These are phyloP conservation scores for Paulownia fortunei DNA, from an alignment of 257 asterid species.

Conservation along the genomic window DNA sequence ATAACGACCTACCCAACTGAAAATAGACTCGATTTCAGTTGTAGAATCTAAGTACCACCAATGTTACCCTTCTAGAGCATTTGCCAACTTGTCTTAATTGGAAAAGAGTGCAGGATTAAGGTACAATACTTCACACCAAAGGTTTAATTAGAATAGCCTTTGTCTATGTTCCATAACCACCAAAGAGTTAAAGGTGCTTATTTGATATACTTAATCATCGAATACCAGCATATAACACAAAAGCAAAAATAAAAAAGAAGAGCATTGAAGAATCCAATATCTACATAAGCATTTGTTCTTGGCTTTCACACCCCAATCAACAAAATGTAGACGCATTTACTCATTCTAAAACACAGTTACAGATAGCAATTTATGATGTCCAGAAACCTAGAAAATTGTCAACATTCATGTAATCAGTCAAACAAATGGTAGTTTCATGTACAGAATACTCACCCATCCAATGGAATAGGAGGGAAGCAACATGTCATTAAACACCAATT, in stretches of 20 bases:
- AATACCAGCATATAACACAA: neutral
- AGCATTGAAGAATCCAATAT: conserved; percentile 20
- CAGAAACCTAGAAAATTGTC: conserved; percentile 1
- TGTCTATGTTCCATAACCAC: neutral
- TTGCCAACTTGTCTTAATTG: neutral
- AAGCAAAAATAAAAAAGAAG: neutral
- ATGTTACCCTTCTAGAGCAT: conserved; percentile 11
- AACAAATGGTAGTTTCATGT: conserved; percentile 18
- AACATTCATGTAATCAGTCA: conserved; percentile 11
- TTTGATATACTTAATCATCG: neutral
- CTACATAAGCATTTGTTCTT: conserved; percentile 20
- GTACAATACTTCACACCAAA: neutral
- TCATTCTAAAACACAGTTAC: conserved; percentile 1
- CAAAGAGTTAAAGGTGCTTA: conserved; percentile 15
- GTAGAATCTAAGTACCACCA: neutral
- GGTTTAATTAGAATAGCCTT: neutral
- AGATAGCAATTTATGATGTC: conserved; percentile 9
- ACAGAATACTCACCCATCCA: conserved; percentile 84
- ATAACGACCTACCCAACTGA: neutral
- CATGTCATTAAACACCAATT: conserved; percentile 96
- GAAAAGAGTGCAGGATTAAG: conserved; percentile 5
- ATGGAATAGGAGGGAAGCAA: conserved; percentile 83
- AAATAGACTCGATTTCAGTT: neutral
- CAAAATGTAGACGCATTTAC: conserved; percentile 6
- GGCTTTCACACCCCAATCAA: conserved; percentile 24